A percentile compares a stretch with the other conserved stretches of the same genome.
phyloP scores from a whole-genome alignment of 306 rosid species.

The Castanea mollissima region DNA sequence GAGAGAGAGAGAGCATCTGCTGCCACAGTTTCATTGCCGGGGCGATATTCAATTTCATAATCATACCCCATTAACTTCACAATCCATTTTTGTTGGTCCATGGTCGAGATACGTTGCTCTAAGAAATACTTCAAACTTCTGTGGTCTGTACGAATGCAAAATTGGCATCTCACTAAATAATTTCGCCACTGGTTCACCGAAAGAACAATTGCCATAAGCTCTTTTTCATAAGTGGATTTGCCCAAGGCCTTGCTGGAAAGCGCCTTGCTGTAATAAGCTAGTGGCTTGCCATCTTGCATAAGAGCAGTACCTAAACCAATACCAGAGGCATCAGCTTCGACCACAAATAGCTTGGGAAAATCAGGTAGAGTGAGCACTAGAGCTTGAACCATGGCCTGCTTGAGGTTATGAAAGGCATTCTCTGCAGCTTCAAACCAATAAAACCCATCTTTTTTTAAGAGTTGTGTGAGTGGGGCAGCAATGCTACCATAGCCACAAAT shows the following conservation, averaged over 20 bases:
- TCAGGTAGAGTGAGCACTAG: neutral
- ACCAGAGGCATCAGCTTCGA: neutral
- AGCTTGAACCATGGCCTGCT: neutral
- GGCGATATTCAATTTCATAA: neutral
- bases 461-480: neutral
- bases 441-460: neutral
- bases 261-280: neutral
- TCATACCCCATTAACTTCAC: neutral
- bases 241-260: too few relatives aligned
- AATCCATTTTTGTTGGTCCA: neutral
- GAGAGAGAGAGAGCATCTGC: neutral
- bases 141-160: neutral
- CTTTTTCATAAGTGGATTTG: neutral
- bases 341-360: neutral
- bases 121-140: neutral
- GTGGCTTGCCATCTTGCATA: neutral
- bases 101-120: neutral
- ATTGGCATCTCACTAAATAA: neutral
- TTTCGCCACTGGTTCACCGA: neutral
- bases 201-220: neutral
- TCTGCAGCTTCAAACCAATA: neutral
- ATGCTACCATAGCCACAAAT: neutral
- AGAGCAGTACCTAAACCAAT: neutral
- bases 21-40: neutral
- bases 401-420: neutral